Base-by-base conservation (phyloP, 768 basidiomycete genomes). In the Xanthoconium stramineum region DNA sequence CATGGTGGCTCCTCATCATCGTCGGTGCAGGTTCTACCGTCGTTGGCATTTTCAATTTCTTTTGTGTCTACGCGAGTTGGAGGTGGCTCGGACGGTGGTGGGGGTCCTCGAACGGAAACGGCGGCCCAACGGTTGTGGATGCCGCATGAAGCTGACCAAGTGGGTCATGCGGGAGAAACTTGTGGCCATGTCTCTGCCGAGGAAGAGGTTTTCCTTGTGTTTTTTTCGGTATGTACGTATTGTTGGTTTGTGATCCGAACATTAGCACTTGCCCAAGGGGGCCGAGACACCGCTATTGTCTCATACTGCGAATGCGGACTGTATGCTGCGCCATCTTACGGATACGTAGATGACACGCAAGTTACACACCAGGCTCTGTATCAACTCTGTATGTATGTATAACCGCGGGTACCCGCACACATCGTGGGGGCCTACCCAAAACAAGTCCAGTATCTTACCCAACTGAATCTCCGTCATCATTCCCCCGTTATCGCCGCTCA, bases 1-100 rank as follows among this genome's bases (percentile, higher is more conserved):
- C 80, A 10, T 98, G 94, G 95, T 90, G 82, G 78, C 40, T 88
- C 11, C 70, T 95, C 59, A 79, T 85, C 20, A 54, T 90, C 37
- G 68, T 93, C 19, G 95, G 95, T 20, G 87, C 87, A 24, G 93
- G 93, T 24, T 86, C 87, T 19, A 76, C 80, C 2, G 65, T 76
- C n/a, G 67, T 91, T 54, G 91, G 91, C 0, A 59, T 89, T 33
- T 83, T 85, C 63, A 92, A 91, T 67, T 83, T 88, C 64, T 56
- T 86, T 45, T 65, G 91, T n/a, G 84, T 89, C 19, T 66, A 89
- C 13, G 79, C 82, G 4, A 79, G 83, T 17, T 88, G 83, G 81
- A 78, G 74, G 20, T 86, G 81, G 85, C 84, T 68, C 3, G 60
- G 83, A 78, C 73, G 71, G 15, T 58, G 60, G 59, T 61, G 60